A percentile compares a stretch with the other conserved stretches of the same genome.
These are phyloP conservation scores for Eucalyptus grandis DNA, from an alignment of 345 rosid genomes.

Conservation along the genomic window DNA sequence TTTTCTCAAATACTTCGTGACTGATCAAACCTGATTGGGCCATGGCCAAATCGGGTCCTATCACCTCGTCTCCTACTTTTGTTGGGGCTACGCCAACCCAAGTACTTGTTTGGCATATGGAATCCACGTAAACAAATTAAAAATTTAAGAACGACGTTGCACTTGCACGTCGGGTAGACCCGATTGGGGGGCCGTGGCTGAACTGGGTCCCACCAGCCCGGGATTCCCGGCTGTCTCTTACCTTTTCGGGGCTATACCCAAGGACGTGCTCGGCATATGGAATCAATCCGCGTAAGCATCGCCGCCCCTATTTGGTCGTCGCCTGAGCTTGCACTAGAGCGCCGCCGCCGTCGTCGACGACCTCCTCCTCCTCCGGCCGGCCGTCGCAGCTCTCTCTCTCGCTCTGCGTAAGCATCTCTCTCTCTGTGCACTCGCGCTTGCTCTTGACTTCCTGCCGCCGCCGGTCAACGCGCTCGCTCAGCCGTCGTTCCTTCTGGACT, in stretches of 20 bases:
- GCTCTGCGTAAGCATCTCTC: background rate
- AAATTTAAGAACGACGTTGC: background rate
- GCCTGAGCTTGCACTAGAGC: background rate
- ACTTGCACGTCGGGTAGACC: background rate
- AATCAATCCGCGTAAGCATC: background rate
- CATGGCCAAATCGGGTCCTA: too few species aligned
- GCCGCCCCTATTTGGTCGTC: background rate
- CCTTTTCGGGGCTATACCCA: background rate
- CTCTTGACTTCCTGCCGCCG: background rate
- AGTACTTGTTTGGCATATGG: too few species aligned
- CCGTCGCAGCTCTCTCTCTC: background rate
- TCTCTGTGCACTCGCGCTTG: background rate
- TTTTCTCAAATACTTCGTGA: rapidly evolving
- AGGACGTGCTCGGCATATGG: background rate
- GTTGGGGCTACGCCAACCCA: too few species aligned
- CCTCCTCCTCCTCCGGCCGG: background rate
- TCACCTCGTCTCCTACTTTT: too few species aligned
- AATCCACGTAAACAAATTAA: too few species aligned
- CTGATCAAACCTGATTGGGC: rapidly evolving
- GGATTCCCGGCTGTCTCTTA: background rate
- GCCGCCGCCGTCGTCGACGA: background rate
- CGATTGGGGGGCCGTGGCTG: background rate
- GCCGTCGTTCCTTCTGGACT: background rate
- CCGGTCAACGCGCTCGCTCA: background rate
- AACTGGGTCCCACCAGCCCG: background rate